Base-by-base conservation (phyloP, 108 stramenopile genomes). In the Fragilaria radians region DNA sequence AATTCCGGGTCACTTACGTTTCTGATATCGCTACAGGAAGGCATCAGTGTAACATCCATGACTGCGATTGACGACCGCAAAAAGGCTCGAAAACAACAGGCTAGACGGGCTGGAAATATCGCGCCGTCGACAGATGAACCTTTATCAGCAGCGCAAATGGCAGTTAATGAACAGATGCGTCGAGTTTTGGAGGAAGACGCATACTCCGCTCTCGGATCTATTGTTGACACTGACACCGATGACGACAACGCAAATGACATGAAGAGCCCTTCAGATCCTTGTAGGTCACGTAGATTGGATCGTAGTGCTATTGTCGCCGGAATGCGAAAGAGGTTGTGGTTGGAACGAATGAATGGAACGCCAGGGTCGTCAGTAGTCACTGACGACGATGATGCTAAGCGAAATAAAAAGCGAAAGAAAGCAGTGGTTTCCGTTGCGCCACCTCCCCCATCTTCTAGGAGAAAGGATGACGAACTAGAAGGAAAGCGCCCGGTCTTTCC, bases 151-250 rank as follows among this genome's bases (percentile, higher is more conserved):
- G 82, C 82, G n/a, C 87, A 89, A 54, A 54, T 77, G 29, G 83
- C 85, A 1, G 85, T 83, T 45, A 78, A 86, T 48, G 87, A 92
- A 48, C 88, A 88, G 72, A 86, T 89, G 91, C 83, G 91, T 21
- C 67, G 75, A 3, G 85, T 81, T 2, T 55, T 92, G 31, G 91
- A 92, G 60, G 91, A 92, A 68, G 91, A 92, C 57, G 79, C 80
- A 49, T 88, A 92, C 57, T 83, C 81, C 3, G 91, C 87, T 24
- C 54, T 76, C 34, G 91, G 87, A 14, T 74, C 72, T 53, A 77
- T 90, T 49, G 81, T 88, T 3, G 73, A 70, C 34, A 74, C 73
- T 22, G 73, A 74, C 28, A 60, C 54, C 26, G 68, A 70, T 30
- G 67, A 65, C 21, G 63, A 68, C 3, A 67, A 72, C 11, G 36